Evolutionary conservation across 441 rosid genomes (phyloP).

Genomic region (Francoa sonchifolia): DNA sequence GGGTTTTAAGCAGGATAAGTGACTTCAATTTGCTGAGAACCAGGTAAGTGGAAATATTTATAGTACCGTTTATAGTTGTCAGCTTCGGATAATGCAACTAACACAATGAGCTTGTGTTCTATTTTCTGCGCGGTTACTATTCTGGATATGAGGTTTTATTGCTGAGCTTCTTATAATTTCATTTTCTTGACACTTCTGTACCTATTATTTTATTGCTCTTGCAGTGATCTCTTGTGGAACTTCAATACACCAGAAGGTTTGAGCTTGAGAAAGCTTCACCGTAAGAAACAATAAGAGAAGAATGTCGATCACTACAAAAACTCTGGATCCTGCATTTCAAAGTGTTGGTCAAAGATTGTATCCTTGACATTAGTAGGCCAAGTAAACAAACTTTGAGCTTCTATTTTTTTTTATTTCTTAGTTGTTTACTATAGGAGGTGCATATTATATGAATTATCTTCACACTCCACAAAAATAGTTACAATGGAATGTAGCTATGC

Average conservation of each 20-base stretch:
- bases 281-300: constrained; percentile 16
- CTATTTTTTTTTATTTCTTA: constrained; percentile 1
- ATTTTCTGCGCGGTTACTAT: constrained; percentile 2
- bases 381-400: constrained; percentile 3
- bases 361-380: constrained; percentile 27
- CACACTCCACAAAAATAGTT: not conserved
- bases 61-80: too few relatives aligned
- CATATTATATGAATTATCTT: constrained; percentile 3
- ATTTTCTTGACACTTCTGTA: constrained; percentile 7
- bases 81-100: too few relatives aligned
- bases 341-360: constrained; percentile 93
- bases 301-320: constrained; percentile 76
- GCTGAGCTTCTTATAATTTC: not conserved
- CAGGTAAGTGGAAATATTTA: too few relatives aligned
- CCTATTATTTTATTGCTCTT: constrained; percentile 10
- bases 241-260: constrained; percentile 11
- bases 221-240: constrained; percentile 17
- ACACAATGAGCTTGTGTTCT: not conserved
- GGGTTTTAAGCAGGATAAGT: not conserved
- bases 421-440: not conserved
- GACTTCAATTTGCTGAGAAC: too few relatives aligned
- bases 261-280: constrained; percentile 13
- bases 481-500: not conserved
- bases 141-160: not conserved
- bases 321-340: constrained; percentile 88